A percentile compares a stretch with the other conserved stretches of the same genome.
Evolutionary conservation across 2,329 filamentous ascomycete genomes (phyloP).

Genomic region (Fusarium pseudograminearum): DNA sequence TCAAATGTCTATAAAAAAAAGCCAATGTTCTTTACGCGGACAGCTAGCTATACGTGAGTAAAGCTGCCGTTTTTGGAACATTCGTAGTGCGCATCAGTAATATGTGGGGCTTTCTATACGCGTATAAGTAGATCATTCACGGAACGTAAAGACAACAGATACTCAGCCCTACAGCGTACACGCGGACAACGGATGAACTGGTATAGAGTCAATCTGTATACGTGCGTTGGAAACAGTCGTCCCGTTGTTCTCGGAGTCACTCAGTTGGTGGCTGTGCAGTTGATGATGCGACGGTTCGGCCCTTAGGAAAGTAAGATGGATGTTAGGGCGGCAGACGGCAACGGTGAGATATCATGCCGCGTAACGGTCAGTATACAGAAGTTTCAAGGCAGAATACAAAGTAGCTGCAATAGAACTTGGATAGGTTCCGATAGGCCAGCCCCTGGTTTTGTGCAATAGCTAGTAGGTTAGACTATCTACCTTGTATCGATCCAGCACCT

Average conservation of each 20-base stretch:
- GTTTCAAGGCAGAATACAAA: background rate
- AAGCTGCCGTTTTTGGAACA: constrained; percentile 1
- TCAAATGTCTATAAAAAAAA: constrained; percentile 2
- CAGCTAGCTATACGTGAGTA: constrained; percentile 1
- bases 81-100: background rate
- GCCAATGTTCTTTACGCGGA: constrained; percentile 32
- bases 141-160: background rate
- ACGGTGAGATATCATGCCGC: background rate
- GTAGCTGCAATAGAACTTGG: background rate
- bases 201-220: background rate
- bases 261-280: background rate
- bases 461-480: background rate
- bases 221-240: background rate
- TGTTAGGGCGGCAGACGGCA: background rate
- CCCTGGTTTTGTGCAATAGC: background rate
- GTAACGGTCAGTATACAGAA: background rate
- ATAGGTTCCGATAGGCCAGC: background rate
- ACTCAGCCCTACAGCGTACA: constrained; percentile 23
- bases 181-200: background rate
- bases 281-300: background rate
- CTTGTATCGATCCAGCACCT: background rate
- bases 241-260: background rate
- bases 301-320: background rate
- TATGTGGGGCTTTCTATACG: constrained; percentile 27
- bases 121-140: constrained; percentile 20